Evolutionary conservation across 768 basidiomycete species (phyloP).

Genomic region (Boletus rufocinnamomeus): DNA sequence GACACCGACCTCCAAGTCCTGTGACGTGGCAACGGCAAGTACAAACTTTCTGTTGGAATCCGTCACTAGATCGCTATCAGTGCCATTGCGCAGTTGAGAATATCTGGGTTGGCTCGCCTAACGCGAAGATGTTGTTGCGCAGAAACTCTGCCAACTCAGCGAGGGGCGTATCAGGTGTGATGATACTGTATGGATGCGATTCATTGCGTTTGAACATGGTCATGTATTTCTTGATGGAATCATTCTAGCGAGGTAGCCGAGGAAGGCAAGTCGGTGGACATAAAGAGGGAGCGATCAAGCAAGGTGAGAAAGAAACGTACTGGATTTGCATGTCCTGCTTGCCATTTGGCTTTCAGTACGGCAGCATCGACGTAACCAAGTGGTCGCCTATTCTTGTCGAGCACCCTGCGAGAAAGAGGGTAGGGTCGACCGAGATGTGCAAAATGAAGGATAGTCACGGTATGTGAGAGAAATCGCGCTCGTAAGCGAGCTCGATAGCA

Average conservation of each 20-base stretch:
- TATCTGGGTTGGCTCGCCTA: constrained; percentile 50
- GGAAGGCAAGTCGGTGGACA: background rate
- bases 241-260: constrained; percentile 46
- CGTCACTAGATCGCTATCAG: constrained; percentile 59
- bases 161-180: constrained; percentile 79
- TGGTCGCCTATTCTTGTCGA: constrained; percentile 70
- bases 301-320: constrained; percentile 43
- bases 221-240: constrained; percentile 72
- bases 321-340: constrained; percentile 67
- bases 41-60: constrained; percentile 82
- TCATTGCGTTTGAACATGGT: constrained; percentile 68
- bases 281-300: background rate
- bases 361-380: constrained; percentile 85
- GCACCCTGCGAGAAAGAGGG: constrained; percentile 53
- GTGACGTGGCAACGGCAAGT: constrained; percentile 72
- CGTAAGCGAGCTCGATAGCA: constrained; percentile 87
- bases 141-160: constrained; percentile 84
- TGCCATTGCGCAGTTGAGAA: background rate
- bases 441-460: constrained; percentile 54
- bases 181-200: constrained; percentile 70
- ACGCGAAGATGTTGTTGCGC: constrained; percentile 67
- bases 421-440: background rate
- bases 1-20: constrained; percentile 59
- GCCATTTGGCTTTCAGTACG: constrained; percentile 74
- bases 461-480: constrained; percentile 91